These are phyloP conservation scores for Populus deltoides DNA, from an alignment of 345 rosid species.

Conservation along the genomic window DNA sequence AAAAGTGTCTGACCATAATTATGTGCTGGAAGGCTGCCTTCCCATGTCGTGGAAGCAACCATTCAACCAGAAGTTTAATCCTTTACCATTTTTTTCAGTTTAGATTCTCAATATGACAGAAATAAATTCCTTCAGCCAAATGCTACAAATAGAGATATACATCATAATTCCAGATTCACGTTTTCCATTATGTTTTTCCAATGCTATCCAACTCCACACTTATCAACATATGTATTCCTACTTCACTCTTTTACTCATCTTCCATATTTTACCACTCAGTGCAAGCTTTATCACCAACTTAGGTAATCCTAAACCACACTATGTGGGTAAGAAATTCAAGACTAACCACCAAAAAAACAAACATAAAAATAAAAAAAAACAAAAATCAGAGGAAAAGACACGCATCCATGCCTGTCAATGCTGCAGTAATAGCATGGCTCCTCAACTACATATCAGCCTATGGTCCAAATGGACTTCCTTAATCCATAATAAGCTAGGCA, in stretches of 20 bases:
- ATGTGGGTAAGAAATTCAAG: not conserved
- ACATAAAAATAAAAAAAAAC: not conserved
- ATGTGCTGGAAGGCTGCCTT: not conserved
- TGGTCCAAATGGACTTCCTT: not conserved
- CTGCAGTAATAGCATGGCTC: not conserved
- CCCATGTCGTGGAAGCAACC: not conserved
- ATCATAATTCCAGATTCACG: not conserved
- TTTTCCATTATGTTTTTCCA: not conserved
- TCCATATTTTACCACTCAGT: not conserved
- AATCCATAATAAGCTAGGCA: not conserved
- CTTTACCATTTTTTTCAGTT: not conserved
- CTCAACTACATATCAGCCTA: not conserved
- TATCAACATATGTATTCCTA: not conserved
- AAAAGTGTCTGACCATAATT: not conserved
- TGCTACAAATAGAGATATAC: not conserved
- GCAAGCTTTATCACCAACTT: not conserved
- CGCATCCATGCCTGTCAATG: not conserved
- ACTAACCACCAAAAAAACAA: not conserved
- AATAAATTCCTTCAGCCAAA: not conserved
- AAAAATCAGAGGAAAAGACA: not conserved
- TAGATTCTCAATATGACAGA: not conserved
- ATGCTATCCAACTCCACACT: not conserved
- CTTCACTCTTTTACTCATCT: not conserved
- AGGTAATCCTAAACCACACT: not conserved
- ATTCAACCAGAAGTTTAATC: not conserved